Evolutionary conservation across 2,329 filamentous ascomycete genomes (phyloP).

Genomic region (Diplodia mutila): DNA sequence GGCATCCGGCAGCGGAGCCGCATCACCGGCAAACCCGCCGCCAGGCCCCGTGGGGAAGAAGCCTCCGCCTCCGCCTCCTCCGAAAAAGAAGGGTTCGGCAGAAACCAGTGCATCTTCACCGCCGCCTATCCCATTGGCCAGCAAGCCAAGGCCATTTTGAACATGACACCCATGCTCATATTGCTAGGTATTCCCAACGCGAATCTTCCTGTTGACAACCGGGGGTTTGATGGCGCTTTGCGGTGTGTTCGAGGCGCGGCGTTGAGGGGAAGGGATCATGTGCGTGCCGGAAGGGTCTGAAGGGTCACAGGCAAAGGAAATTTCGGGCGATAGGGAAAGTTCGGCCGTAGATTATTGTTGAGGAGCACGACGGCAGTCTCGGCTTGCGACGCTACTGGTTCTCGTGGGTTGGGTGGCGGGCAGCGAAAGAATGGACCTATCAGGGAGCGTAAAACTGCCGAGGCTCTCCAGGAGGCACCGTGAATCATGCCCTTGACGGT

Average conservation of each 20-base stretch:
- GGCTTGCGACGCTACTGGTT: conserved; percentile 13
- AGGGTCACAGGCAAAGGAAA: background rate
- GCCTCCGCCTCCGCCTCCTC: conserved; percentile 61
- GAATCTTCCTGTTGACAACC: background rate
- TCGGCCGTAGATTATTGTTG: conserved; percentile 23
- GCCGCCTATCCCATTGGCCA: conserved; percentile 61
- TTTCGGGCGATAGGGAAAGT: conserved; percentile 10
- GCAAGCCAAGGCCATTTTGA: conserved; percentile 51
- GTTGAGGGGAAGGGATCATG: background rate
- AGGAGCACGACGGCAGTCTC: conserved; percentile 18
- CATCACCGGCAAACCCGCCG: conserved; percentile 28
- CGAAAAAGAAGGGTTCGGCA: conserved; percentile 55
- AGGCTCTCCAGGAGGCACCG: conserved; percentile 12
- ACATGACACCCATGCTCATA: background rate
- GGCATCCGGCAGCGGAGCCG: conserved; percentile 25
- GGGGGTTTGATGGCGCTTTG: background rate
- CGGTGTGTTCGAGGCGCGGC: background rate
- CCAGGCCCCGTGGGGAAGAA: conserved; percentile 50
- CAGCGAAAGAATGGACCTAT: conserved; percentile 12
- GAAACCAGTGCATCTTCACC: conserved; percentile 43
- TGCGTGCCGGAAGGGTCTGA: background rate
- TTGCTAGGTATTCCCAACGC: background rate
- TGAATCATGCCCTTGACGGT: conserved; percentile 9
- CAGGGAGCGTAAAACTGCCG: conserved; percentile 11
- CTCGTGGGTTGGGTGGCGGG: conserved; percentile 1